Evolutionary conservation across 495 filamentous ascomycete genomes (phyloP).

Genomic region (Hypoxylon rickii): DNA sequence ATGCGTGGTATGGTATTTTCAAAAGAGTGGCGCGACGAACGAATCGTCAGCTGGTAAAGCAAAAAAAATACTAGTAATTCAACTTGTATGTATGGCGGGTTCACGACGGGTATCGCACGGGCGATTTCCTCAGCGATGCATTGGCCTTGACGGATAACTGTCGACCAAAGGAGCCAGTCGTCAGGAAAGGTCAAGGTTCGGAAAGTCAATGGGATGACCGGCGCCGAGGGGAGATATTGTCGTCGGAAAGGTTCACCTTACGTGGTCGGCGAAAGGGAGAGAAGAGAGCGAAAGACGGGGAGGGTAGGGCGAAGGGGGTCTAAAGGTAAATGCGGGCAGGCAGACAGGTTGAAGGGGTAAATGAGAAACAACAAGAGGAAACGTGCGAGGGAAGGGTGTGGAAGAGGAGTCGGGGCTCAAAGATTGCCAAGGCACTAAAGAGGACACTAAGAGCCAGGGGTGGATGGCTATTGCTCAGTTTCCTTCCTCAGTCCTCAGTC

Average conservation of each 20-base stretch:
- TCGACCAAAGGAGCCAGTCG: constrained; percentile 28
- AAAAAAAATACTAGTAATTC: constrained; percentile 18
- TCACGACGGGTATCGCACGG: constrained; percentile 36
- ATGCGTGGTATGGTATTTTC: constrained; percentile 17
- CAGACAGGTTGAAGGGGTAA: constrained; percentile 34
- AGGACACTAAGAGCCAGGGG: constrained; percentile 35
- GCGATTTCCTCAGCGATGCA: constrained; percentile 34
- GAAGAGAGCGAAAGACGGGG: constrained; percentile 34
- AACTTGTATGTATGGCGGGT: constrained; percentile 22
- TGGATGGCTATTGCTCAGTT: constrained; percentile 34
- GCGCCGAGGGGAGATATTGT: constrained; percentile 26
- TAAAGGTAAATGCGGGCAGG: too few relatives aligned
- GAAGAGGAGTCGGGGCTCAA: constrained; percentile 26
- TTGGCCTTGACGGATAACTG: constrained; percentile 25
- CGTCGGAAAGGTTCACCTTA: constrained; percentile 36
- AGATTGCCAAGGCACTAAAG: constrained; percentile 32
- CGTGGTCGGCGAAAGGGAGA: constrained; percentile 36
- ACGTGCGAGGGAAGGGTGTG: constrained; percentile 34
- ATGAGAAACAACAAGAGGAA: constrained; percentile 37
- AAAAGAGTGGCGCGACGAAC: constrained; percentile 38
- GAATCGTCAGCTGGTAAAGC: constrained; percentile 34
- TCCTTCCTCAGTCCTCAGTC: constrained; percentile 14
- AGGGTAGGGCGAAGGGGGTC: constrained; percentile 26
- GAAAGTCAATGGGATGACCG: constrained; percentile 20
- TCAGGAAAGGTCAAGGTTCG: constrained; percentile 22